A percentile compares a stretch with the other conserved stretches of the same genome.
Evolutionary conservation across 192 early-diverging fungal genomes (phyloP).

Genomic region (Coemansia sp.): DNA sequence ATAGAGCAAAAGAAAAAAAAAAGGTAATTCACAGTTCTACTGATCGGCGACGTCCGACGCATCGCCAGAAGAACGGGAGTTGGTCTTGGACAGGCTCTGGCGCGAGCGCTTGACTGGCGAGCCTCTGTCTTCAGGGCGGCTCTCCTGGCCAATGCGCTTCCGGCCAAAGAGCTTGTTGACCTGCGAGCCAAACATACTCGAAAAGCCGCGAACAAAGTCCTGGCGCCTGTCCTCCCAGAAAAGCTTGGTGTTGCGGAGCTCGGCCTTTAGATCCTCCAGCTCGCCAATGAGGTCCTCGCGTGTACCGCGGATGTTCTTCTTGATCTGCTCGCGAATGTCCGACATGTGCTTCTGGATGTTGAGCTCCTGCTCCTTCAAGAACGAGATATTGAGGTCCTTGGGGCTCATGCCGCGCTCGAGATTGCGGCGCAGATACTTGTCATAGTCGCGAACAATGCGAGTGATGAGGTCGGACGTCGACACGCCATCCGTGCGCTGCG

Average conservation of each 20-base stretch:
- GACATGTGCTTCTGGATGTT: constrained; percentile 76
- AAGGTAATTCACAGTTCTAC: constrained; percentile 8
- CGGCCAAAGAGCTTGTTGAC: constrained; percentile 54
- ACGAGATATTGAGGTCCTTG: constrained; percentile 81
- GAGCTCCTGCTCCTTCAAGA: constrained; percentile 80
- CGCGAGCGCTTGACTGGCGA: constrained; percentile 34
- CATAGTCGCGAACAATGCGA: constrained; percentile 83
- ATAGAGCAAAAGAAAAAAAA: background rate
- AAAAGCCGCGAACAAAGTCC: constrained; percentile 74
- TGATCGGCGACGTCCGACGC: constrained; percentile 3
- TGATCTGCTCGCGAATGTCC: constrained; percentile 69
- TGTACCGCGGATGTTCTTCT: constrained; percentile 68
- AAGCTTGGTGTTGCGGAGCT: constrained; percentile 63
- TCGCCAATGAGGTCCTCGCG: constrained; percentile 66
- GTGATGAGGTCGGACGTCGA: constrained; percentile 85
- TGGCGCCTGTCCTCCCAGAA: constrained; percentile 79
- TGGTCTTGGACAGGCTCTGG: constrained; percentile 11
- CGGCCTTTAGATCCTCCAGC: constrained; percentile 65
- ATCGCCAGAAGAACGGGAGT: background rate
- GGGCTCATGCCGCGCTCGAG: constrained; percentile 82
- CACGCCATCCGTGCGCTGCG: constrained; percentile 78
- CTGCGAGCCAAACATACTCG: constrained; percentile 65
- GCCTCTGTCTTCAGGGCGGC: background rate
- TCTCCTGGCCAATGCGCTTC: constrained; percentile 22
- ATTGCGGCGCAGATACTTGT: constrained; percentile 81